Base-by-base conservation (phyloP, 2,329 filamentous ascomycete species). In the Dryadomyces sulphureus region DNA sequence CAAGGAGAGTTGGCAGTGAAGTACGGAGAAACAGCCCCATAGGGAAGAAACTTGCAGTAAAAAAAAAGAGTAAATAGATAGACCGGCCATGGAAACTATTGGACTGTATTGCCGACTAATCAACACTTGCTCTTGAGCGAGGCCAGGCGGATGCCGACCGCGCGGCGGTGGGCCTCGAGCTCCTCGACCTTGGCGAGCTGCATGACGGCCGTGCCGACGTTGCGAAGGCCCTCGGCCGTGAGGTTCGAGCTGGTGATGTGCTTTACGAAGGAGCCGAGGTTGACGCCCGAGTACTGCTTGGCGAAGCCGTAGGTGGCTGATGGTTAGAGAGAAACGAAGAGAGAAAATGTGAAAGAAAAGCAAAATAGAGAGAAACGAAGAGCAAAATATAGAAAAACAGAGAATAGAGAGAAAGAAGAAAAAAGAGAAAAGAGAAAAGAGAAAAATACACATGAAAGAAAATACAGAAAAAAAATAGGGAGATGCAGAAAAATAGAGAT, bases 281-380 rank as follows among this genome's bases (percentile, higher is more conserved):
- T 98, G 59, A 98, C 92, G 45, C 92, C 92, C 6, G 88, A 95
- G 68, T 98, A 98, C 64, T 98, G 92, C 67, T 94, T 94, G 42
- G 92, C 92, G 58, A 94, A 98, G 36, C 92, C 92, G 59, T 96
- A 98, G 0, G 92, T 98, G 45, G 92, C 88, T 94, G 54, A 20
- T 22, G 6, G 14, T 36, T 36, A n/a, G 16, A 5, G 16, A 38
- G 3, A 43, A 21, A 21, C n/a, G 30, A 35, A 36, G 12, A 11
- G 30, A 45, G 30, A 20, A 12, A 25, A 25, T 16, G 7, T 9
- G 9, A 19, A 21, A 42, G 17, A 19, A 41, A 22, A 17, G 39
- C 20, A 41, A 4, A 42, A 21, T 3, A 36, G 5, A 21, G 21
- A 34, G 17, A 17, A 24, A 14, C 16, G 27, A n/a, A n/a, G n/a